Evolutionary conservation across 306 rosid species (phyloP), one percentile per base, ranked within the genome.

Genomic region (Amphicarpaea edgeworthii): DNA sequence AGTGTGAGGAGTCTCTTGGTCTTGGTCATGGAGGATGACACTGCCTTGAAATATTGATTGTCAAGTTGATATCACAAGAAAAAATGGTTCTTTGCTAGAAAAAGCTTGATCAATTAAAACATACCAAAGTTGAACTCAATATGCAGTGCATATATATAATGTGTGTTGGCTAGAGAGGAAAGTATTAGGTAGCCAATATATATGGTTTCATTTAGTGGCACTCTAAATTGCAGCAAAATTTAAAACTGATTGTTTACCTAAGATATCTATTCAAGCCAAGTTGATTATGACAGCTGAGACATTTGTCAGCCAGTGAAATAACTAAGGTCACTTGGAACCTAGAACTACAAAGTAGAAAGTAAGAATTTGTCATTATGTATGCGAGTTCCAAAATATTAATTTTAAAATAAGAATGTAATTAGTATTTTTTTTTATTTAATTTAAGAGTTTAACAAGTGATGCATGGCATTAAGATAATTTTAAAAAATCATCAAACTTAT

Each of bases 101-200:
- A 10, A 17, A 16, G 41, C 1, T 59, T 28, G n/a, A n/a, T 58
- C 7, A 12, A 19, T 9, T 34, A 34, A 34, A 34, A 34, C 38
- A 17, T 8, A 21, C 57, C n/a, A n/a, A 53, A 32, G 23, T 11
- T 61, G 69, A 61, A 75, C 26, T 62, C 15, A 49, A 42, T 15
- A 57, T 20, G 68, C 54, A 17, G 28, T 42, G 43, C 20, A 74
- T 17, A 47, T 74, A 24, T 24, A 41, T 42, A 0, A 0, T 12
- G 11, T 45, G 15, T 14, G 58, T 7, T 12, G 11, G 68, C 59
- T 43, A 30, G 69, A 38, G 46, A 8, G 42, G 46, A 21, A 26
- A 46, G n/a, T 30, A 38, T 75, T 63, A 62, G 79, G 79, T 63
- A 14, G 41, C 79, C 79, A 63, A 74, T 32, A 61, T 32, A 61